Percentiles rank a stretch among this genome's conserved stretches.
Evolutionary conservation across 1,284 basidiomycete genomes (phyloP).

Genomic region (Ceratobasidium sp.): DNA sequence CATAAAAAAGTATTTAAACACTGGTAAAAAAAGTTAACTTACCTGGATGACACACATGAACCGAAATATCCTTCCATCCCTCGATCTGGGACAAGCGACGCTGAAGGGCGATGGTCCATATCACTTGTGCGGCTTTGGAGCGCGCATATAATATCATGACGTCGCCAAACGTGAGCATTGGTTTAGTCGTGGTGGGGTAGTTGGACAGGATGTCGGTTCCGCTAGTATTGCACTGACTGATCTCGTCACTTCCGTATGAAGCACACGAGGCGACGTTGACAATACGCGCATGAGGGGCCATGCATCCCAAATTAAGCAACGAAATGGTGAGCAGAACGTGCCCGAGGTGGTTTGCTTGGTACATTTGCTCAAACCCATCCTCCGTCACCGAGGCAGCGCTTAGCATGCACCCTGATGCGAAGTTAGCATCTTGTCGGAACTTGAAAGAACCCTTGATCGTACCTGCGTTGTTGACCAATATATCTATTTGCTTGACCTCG

Average conservation of each 20-base stretch:
- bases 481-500: constrained; percentile 1
- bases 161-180: constrained; percentile 1
- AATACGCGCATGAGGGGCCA: constrained; percentile 36
- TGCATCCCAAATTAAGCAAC: constrained; percentile 31
- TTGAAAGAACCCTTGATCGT: not conserved
- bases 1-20: not conserved
- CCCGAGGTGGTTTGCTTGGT: constrained; percentile 37
- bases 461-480: constrained; percentile 24
- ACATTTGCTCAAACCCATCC: constrained; percentile 36
- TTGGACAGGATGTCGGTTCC: constrained; percentile 30
- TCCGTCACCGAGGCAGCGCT: constrained; percentile 16
- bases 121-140: constrained; percentile 37
- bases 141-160: constrained; percentile 34
- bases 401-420: not conserved
- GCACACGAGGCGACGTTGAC: constrained; percentile 29
- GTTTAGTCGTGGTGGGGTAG: constrained; percentile 6
- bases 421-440: not conserved
- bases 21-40: not conserved
- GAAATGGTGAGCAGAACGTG: constrained; percentile 28
- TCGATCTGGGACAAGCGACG: constrained; percentile 1
- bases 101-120: constrained; percentile 37
- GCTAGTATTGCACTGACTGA: constrained; percentile 23
- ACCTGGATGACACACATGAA: constrained; percentile 39
- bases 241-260: constrained; percentile 27
- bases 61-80: constrained; percentile 35